Conservation (phyloP, 257 asterid species). For the Salvia miltiorrhiza region DNA sequence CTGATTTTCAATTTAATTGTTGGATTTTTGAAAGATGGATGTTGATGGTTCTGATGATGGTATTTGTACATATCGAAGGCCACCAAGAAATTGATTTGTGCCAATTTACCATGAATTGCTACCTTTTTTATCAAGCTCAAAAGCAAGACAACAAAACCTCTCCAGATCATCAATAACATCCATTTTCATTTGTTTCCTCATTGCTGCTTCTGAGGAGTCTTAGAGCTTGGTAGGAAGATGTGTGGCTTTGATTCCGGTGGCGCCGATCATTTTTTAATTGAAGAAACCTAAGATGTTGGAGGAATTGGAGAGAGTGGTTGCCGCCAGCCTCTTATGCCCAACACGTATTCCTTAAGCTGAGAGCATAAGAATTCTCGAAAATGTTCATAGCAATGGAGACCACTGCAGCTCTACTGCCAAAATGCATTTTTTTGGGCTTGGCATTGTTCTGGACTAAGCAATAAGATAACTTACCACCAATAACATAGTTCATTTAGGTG, state of each 20-base stretch:
- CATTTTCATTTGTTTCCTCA: slow-evolving; percentile 17
- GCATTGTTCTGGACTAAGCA: slow-evolving; percentile 33
- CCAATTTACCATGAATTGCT: slow-evolving; percentile 32
- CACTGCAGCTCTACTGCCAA: slow-evolving; percentile 31
- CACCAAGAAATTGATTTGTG: slow-evolving; percentile 34
- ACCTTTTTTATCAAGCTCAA: slow-evolving; percentile 18
- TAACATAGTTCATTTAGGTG: slow-evolving; percentile 32
- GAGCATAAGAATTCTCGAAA: slow-evolving; percentile 19
- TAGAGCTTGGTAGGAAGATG: slow-evolving; percentile 35
- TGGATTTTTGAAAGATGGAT: too few species aligned
- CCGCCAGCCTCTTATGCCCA: slow-evolving; percentile 15
- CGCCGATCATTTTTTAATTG: slow-evolving; percentile 27
- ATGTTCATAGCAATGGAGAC: slow-evolving; percentile 27
- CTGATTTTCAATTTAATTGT: too few species aligned
- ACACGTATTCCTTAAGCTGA: slow-evolving; percentile 37
- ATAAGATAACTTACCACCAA: slow-evolving; percentile 46
- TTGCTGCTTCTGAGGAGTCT: slow-evolving; percentile 8
- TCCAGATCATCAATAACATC: not conserved
- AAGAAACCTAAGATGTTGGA: not conserved
- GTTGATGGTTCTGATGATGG: too few species aligned
- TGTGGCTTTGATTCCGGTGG: slow-evolving; percentile 36
- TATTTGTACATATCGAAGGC: too few species aligned
- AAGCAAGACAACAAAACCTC: slow-evolving; percentile 27
- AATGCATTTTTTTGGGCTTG: too few species aligned
- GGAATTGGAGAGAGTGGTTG: not conserved